Evolutionary conservation across 306 rosid genomes (phyloP), one percentile per base, ranked within the genome.

Genomic region (Comarum palustre): DNA sequence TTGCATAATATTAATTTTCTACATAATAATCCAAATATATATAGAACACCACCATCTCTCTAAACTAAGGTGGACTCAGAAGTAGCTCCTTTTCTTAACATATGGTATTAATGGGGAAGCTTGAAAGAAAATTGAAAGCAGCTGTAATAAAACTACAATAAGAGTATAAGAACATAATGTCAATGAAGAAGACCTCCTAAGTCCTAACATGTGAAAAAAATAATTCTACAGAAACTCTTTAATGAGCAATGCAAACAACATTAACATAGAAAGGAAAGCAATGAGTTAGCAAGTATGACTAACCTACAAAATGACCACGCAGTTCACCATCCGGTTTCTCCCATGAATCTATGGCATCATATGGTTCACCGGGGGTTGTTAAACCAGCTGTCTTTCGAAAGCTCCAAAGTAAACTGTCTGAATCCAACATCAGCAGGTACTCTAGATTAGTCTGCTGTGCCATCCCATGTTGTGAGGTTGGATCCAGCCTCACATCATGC

Each of bases 271-370:
- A 68, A 50, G 38, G 22, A n/a, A 64, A 8, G 2, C 16, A 70
- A 77, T 31, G 59, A 32, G 39, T 8, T 24, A 25, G 36, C 16
- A 76, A 15, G 43, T 41, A 52, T 54, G 39, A 51, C 78, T 52
- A 42, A 93, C 97, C 98, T 63, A 93, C 97, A 79, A 89, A 93
- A 82, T 93, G 97, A 36, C 98, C 98, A 14, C 98, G 86, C 34
- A 93, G 96, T 78, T 93, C 98, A 38, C 4, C 0, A 6, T 1
- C 0, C 1, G 92, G 72, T 0, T 0, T 73, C 77, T 93, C 98
- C 98, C 97, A 93, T 1, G 66, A 61, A 34, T 91, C 97, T 5
- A 60, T 72, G 1, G 66, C 66, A 61, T 61, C 42, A 66, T 89
- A 89, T 25, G 96, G 86, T 32, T 19, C 68, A 1, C 90, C 96